Conservation (phyloP, 2,329 filamentous ascomycete genomes). For the Trichoderma endophyticum region DNA sequence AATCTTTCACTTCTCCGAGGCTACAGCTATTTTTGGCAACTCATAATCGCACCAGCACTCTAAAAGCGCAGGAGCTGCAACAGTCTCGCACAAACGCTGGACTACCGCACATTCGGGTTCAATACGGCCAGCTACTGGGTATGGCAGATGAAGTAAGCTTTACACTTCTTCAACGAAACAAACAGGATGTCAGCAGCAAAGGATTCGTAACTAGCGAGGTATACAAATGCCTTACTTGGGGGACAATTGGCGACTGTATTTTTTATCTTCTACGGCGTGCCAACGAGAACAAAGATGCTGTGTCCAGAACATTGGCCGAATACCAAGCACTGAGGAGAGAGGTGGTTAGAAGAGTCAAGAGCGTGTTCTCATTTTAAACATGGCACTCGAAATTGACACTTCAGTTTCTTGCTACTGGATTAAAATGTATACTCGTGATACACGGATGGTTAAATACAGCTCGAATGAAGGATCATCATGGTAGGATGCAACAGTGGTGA, state of each 20-base stretch:
- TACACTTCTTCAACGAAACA: slow-evolving; percentile 40
- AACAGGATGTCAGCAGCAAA: background rate
- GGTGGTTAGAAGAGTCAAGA: slow-evolving; percentile 31
- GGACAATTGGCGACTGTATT: slow-evolving; percentile 37
- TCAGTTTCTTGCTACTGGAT: background rate
- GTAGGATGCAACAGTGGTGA: background rate
- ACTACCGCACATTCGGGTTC: slow-evolving; percentile 34
- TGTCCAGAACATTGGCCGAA: slow-evolving; percentile 31
- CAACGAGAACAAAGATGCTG: slow-evolving; percentile 40
- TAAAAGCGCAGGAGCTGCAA: slow-evolving; percentile 43
- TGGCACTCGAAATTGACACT: background rate
- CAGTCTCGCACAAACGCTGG: slow-evolving; percentile 35
- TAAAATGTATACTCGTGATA: background rate
- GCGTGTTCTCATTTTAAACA: background rate
- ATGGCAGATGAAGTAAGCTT: slow-evolving; percentile 58
- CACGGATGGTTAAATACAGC: background rate
- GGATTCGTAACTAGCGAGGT: slow-evolving; percentile 30
- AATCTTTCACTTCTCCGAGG: slow-evolving; percentile 37
- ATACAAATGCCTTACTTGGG: slow-evolving; percentile 42
- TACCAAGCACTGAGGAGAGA: slow-evolving; percentile 31
- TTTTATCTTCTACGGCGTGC: slow-evolving; percentile 37
- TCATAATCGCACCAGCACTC: slow-evolving; percentile 45
- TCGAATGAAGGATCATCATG: background rate
- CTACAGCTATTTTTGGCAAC: slow-evolving; percentile 51
- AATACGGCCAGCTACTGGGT: slow-evolving; percentile 53